Evolutionary conservation across 768 basidiomycete genomes (phyloP).

Genomic region (Leccinum disarticulatum): DNA sequence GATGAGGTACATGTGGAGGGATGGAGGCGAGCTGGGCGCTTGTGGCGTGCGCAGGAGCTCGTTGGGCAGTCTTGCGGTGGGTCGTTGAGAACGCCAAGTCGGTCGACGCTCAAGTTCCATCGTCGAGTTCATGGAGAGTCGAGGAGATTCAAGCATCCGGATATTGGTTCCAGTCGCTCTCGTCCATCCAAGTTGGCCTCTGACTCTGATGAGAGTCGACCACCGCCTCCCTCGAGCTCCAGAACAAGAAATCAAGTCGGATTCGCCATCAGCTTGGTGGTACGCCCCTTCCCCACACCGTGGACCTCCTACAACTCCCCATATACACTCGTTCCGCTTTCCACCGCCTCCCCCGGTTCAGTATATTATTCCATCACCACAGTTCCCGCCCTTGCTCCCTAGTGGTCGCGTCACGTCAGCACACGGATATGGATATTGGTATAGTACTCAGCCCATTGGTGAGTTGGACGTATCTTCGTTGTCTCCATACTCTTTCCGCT

Average conservation of each 20-base stretch:
- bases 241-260: conserved; percentile 4
- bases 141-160: conserved; percentile 13
- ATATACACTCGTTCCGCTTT: conserved; percentile 11
- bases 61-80: conserved; percentile 19
- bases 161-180: background rate
- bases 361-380: conserved; percentile 14
- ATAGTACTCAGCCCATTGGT: conserved; percentile 3
- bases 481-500: background rate
- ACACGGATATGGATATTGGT: conserved; percentile 24
- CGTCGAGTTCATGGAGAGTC: background rate
- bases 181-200: background rate
- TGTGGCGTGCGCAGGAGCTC: conserved; percentile 15
- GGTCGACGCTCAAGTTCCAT: background rate
- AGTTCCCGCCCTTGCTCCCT: conserved; percentile 18
- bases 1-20: conserved; percentile 26
- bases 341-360: conserved; percentile 12
- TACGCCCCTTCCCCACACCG: conserved; percentile 6
- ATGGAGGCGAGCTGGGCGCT: conserved; percentile 21
- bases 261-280: conserved; percentile 16
- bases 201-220: conserved; percentile 2
- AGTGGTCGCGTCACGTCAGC: background rate
- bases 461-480: conserved; percentile 1
- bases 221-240: background rate
- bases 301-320: conserved; percentile 5
- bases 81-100: background rate